Evolutionary conservation across 73 alveolate species (phyloP), one percentile per base, ranked within the genome.

Genomic region (Uronychia setigera): DNA sequence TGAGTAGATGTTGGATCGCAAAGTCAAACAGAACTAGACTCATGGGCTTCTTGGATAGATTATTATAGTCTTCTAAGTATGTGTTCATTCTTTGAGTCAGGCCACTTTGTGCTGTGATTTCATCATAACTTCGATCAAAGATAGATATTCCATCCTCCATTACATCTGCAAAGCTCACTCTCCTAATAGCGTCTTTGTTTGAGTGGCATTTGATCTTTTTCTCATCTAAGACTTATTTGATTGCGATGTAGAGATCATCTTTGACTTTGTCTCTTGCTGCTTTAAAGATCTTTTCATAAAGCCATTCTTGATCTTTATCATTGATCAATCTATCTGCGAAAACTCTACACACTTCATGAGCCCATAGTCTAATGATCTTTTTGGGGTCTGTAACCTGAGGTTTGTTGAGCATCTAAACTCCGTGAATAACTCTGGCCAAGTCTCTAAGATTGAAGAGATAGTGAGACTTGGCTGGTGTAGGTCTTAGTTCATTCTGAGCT

Each of bases 401-500:
- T 91, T 92, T 92, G 26, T 85, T 85, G 46, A 88, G 76, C 91
- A 91, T 67, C 60, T 96, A 87, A 13, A 97, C 76, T 1, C 99
- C 99, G 84, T 97, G 93, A 93, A 97, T 93, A 26, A 97, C 99
- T 89, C 95, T 97, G 60, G 98, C 91, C 31, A 97, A 84, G 89
- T 97, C 99, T 95, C 99, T 94, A 58, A 96, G 76, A 83, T 96
- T 96, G 80, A 86, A 96, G 28, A 81, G 87, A 79, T 95, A 96
- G 79, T 96, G 98, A 29, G 97, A 86, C 76, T 97, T 97, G 19
- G 98, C 96, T 26, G 99, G 99, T 1, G 99, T 97, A 19, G 99
- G 99, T 81, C 96, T 60, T 31, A 97, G 93, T 80, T 95, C 97
- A 80, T 93, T 81, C 59, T 87, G 32, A 29, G 86, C 93, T 26